Evolutionary conservation across 139 green algal genomes (phyloP).

Genomic region (Tetraselmis striata): DNA sequence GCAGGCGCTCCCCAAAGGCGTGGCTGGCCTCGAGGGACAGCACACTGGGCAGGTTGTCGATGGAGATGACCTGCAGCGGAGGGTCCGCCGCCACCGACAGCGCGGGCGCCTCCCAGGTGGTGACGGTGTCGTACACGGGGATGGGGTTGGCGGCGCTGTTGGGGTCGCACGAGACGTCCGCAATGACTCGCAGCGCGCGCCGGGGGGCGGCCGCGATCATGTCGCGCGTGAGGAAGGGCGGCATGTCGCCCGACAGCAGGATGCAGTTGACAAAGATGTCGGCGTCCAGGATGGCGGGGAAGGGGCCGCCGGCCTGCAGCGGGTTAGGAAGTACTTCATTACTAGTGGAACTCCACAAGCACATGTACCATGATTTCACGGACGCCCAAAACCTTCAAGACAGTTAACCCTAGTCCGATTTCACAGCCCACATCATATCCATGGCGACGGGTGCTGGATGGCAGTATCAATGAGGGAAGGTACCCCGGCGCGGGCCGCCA

Average conservation of each 20-base stretch:
- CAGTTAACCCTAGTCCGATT: too few relatives aligned
- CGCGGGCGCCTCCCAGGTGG: background rate
- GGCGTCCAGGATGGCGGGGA: conserved; percentile 7
- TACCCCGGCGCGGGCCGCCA: too few relatives aligned
- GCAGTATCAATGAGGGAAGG: too few relatives aligned
- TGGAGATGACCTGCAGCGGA: background rate
- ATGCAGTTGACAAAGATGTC: conserved; percentile 13
- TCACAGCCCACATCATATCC: too few relatives aligned
- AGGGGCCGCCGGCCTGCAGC: background rate
- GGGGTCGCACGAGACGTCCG: background rate
- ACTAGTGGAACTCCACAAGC: too few relatives aligned
- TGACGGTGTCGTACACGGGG: background rate
- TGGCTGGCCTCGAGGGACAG: background rate
- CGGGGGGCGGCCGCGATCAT: background rate
- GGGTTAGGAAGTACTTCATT: too few relatives aligned
- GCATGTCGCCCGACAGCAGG: background rate
- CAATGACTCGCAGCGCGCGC: background rate
- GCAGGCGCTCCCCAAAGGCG: background rate
- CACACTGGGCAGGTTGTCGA: background rate
- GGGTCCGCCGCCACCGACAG: background rate
- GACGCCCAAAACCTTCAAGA: too few relatives aligned
- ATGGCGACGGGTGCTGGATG: too few relatives aligned
- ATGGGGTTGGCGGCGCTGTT: background rate
- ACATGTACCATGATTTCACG: too few relatives aligned
- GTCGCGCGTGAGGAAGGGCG: background rate